Evolutionary conservation across 2,329 filamentous ascomycete genomes (phyloP), one percentile per base, ranked within the genome.

Genomic region (Calonectria hongkongensis): DNA sequence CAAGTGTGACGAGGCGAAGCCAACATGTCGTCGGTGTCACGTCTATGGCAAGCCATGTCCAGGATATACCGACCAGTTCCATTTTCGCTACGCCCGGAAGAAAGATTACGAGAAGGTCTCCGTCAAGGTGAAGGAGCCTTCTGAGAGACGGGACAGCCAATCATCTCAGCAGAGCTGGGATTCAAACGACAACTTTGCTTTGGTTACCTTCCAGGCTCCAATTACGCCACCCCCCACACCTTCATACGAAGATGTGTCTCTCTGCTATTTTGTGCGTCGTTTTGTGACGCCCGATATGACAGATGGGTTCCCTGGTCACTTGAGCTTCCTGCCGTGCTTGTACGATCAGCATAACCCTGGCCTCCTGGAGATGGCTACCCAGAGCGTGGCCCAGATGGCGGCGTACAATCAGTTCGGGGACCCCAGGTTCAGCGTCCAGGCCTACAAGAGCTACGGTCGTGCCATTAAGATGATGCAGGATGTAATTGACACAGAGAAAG

Each of bases 31-130:
- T 25, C 79, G 82, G 64, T 83, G 79, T 58, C 71, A 79, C 67
- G 78, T 81, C 51, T 83, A 83, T 62, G 82, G 82, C 12, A 81
- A 82, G 66, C 76, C 78, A 1, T 83, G 82, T 27, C 77, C 79
- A 2, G 82, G 82, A 56, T 83, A 83, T 67, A 83, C 82, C 16
- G 82, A 83, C 67, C 79, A 82, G 71, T 83, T 83, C 63, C 81
- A 83, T 36, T 83, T 83, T 71, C 78, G 82, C 28, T 75, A 81
- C 70, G 75, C 73, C 4, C 48, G 58, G 4, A 70, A 54, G 1
- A 47, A 48, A 13, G 76, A 76, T 16, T n/a, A 30, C 1, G 43
- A 65, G 25, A 25, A 25, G 4, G 36, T 36, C n/a, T 36, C 33
- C 10, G 33, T 36, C 10, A 9, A 21, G 13, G 16, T 36, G 8